Conservation (phyloP, 176 grass and related monocot species). For the Eleusine coracana region DNA sequence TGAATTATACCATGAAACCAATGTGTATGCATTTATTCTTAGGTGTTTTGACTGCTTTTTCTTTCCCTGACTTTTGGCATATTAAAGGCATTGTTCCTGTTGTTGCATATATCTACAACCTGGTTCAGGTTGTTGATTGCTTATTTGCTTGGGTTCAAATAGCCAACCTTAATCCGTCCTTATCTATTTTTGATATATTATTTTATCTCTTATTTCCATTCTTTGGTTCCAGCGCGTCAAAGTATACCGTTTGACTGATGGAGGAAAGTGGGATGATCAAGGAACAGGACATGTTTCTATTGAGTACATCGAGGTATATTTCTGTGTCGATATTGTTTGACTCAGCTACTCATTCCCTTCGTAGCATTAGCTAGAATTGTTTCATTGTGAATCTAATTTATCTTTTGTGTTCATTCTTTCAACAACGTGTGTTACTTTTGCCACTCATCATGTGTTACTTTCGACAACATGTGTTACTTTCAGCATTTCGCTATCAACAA, state of each 20-base stretch:
- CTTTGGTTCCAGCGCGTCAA: constrained; percentile 80
- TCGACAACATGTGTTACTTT: too few species aligned
- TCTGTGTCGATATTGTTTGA: not conserved
- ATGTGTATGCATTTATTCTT: too few species aligned
- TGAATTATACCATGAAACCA: too few species aligned
- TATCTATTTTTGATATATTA: constrained; percentile 21
- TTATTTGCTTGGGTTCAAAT: too few species aligned
- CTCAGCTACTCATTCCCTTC: not conserved
- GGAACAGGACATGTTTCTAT: constrained; percentile 92
- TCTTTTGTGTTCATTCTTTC: constrained; percentile 1
- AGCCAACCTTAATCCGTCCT: too few species aligned
- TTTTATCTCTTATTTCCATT: not conserved
- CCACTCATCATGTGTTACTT: not conserved
- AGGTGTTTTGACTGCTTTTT: too few species aligned
- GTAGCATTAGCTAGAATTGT: constrained; percentile 4
- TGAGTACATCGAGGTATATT: constrained; percentile 79
- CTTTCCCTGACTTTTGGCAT: too few species aligned
- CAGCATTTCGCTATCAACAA: not conserved
- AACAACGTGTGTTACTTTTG: not conserved
- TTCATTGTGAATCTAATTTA: constrained; percentile 14
- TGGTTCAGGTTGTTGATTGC: too few species aligned
- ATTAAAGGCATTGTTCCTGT: too few species aligned
- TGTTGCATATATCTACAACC: too few species aligned
- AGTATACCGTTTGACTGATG: constrained; percentile 83
- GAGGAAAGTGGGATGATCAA: constrained; percentile 95